Evolutionary conservation across 352 stramenopile species (phyloP).

Genomic region (Phytophthora colocasiae): DNA sequence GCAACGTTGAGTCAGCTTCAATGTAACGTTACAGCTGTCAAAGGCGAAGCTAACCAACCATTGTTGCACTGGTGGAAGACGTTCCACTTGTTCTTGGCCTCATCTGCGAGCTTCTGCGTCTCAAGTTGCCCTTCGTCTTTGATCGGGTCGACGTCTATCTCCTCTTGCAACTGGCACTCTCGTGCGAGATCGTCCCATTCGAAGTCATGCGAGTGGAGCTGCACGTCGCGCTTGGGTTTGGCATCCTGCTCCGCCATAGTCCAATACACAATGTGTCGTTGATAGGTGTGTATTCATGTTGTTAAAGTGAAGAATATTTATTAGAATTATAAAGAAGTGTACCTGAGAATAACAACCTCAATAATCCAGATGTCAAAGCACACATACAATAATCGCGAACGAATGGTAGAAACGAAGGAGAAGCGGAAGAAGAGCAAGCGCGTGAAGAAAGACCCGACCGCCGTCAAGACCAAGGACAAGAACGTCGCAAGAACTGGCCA

Average conservation of each 20-base stretch:
- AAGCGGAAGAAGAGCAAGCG: conserved; percentile 26
- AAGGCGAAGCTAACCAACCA: conserved; percentile 39
- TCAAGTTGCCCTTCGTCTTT: conserved; percentile 7
- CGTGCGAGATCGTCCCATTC: conserved; percentile 75
- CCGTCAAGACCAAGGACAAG: conserved; percentile 6
- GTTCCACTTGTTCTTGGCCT: conserved; percentile 80
- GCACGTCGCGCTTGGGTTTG: conserved; percentile 40
- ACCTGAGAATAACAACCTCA: no score
- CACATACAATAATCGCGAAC: conserved; percentile 9
- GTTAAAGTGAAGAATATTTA: not conserved
- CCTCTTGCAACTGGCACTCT: conserved; percentile 40
- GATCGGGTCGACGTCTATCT: conserved; percentile 10
- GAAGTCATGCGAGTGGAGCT: conserved; percentile 83
- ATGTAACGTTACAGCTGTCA: not conserved
- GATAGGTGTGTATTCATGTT: not conserved
- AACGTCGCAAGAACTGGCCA: conserved; percentile 19
- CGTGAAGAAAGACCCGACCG: conserved; percentile 28
- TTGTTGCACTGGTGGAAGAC: conserved; percentile 83
- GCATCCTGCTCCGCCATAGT: conserved; percentile 8
- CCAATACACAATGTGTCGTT: not conserved
- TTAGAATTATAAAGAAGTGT: no score
- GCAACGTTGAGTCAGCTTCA: conserved; percentile 13
- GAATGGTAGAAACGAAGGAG: conserved; percentile 21
- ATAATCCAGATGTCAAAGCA: not conserved
- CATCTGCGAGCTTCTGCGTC: conserved; percentile 45